Conservation (phyloP, 495 filamentous ascomycete species). For the Aspergillus conjunctus region DNA sequence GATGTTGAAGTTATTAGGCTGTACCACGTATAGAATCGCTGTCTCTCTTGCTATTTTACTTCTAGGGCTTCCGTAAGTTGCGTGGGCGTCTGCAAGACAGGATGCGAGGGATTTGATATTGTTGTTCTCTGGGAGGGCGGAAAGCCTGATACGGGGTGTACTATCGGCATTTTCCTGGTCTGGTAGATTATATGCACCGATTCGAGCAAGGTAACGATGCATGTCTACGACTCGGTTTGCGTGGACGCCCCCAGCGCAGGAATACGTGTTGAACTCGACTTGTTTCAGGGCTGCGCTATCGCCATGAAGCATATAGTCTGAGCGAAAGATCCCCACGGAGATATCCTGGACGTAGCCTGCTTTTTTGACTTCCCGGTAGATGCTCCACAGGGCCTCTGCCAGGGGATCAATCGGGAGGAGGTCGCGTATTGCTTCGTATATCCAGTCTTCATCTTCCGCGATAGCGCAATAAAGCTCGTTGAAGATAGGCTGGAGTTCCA, state of each 20-base stretch:
- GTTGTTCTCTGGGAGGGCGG: constrained; percentile 60
- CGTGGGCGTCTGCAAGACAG: constrained; percentile 66
- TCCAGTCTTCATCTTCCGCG: constrained; percentile 72
- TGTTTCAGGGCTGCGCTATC: constrained; percentile 61
- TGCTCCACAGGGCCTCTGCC: constrained; percentile 73
- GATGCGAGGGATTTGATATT: constrained; percentile 62
- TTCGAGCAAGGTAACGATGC: constrained; percentile 49
- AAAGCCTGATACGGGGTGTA: constrained; percentile 31
- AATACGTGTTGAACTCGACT: constrained; percentile 91
- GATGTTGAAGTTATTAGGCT: constrained; percentile 78
- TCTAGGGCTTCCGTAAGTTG: constrained; percentile 58
- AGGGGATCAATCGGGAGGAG: constrained; percentile 66
- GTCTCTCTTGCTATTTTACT: constrained; percentile 25
- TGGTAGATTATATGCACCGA: constrained; percentile 23
- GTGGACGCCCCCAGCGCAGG: constrained; percentile 73
- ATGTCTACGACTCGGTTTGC: constrained; percentile 64
- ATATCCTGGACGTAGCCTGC: constrained; percentile 62
- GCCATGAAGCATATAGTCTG: constrained; percentile 85
- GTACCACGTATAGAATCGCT: constrained; percentile 75
- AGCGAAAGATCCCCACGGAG: constrained; percentile 80
- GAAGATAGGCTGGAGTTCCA: constrained; percentile 67
- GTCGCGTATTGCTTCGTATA: constrained; percentile 43
- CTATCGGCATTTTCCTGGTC: background rate
- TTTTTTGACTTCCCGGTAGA: constrained; percentile 69
- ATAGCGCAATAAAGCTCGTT: constrained; percentile 81